Conservation (phyloP, 371 early-diverging fungal genomes). For the Actinomortierella ambigua region DNA sequence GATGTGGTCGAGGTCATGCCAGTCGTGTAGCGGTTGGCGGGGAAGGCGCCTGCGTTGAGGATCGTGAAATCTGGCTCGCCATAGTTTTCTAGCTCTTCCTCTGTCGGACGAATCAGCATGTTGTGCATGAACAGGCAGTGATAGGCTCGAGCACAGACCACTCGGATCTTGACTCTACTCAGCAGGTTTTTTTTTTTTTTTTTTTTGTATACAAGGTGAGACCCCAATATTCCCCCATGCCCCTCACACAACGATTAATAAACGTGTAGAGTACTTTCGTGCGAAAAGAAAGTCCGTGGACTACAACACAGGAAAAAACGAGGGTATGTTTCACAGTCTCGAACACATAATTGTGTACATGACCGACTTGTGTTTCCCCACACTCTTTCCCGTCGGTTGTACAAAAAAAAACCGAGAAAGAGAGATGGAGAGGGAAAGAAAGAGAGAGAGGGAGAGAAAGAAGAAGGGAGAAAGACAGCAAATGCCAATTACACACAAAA, state of each 20-base stretch:
- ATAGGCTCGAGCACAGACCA: constrained; percentile 95
- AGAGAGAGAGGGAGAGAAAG: neutral
- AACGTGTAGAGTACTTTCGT: too few species aligned
- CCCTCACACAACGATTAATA: too few species aligned
- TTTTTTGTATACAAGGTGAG: too few species aligned
- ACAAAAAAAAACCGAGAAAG: neutral
- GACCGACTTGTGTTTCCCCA: too few species aligned
- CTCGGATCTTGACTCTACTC: constrained; percentile 89
- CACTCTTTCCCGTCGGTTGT: too few species aligned
- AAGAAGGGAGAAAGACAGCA: neutral
- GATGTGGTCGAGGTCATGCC: constrained; percentile 97
- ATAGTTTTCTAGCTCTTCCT: constrained; percentile 85
- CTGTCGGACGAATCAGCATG: constrained; percentile 96
- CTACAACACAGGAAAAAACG: too few species aligned
- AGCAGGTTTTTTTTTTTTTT: too few species aligned
- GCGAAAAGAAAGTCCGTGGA: too few species aligned
- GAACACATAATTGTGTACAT: too few species aligned
- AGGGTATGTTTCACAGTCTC: too few species aligned
- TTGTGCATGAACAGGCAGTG: constrained; percentile 97
- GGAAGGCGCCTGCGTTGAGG: constrained; percentile 95
- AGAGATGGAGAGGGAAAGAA: neutral
- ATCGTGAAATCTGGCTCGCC: constrained; percentile 97
- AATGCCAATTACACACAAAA: too few species aligned
- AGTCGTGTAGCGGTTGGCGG: constrained; percentile 94
- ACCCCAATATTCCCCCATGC: too few species aligned